A percentile compares a stretch with the other conserved stretches of the same genome.
Evolutionary conservation across 1,139 yeast species (phyloP).

Genomic region (Protomyces arabidopsidicola): DNA sequence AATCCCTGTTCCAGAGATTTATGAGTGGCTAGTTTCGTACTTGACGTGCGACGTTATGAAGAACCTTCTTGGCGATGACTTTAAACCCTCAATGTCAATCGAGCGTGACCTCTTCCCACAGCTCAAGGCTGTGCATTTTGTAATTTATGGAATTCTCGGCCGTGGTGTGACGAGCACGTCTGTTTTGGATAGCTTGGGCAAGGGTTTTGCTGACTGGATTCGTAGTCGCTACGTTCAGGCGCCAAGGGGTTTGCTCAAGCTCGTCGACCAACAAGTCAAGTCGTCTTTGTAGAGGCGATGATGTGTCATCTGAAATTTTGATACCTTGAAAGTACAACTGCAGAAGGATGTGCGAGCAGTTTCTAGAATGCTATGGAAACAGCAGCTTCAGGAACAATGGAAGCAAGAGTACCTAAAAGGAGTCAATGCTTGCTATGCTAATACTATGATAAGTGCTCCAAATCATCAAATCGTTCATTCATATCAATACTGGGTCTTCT

Average conservation of each 20-base stretch:
- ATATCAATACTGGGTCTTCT: too few relatives aligned
- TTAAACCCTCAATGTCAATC: conserved; percentile 30
- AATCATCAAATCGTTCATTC: too few relatives aligned
- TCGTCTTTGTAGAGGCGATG: neutral
- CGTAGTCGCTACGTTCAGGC: conserved; percentile 16
- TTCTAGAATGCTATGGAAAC: too few relatives aligned
- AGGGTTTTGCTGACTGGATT: conserved; percentile 34
- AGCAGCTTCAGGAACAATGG: too few relatives aligned
- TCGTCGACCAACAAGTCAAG: neutral
- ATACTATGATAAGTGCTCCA: too few relatives aligned
- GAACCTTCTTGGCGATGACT: conserved; percentile 32
- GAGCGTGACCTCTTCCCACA: conserved; percentile 34
- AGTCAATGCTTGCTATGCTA: too few relatives aligned
- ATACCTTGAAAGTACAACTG: too few relatives aligned
- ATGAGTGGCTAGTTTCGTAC: conserved; percentile 34
- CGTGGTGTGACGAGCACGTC: conserved; percentile 33
- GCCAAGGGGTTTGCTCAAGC: neutral
- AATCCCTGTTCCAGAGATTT: conserved; percentile 32
- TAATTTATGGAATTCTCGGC: conserved; percentile 34
- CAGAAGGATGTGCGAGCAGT: too few relatives aligned
- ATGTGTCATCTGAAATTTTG: too few relatives aligned
- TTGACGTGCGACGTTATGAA: conserved; percentile 29
- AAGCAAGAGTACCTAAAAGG: too few relatives aligned
- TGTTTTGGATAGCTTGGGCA: conserved; percentile 33
- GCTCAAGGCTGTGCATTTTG: conserved; percentile 34